phyloP scores from a whole-genome alignment of 2,329 filamentous ascomycete species.

The Neofusicoccum sp. region DNA sequence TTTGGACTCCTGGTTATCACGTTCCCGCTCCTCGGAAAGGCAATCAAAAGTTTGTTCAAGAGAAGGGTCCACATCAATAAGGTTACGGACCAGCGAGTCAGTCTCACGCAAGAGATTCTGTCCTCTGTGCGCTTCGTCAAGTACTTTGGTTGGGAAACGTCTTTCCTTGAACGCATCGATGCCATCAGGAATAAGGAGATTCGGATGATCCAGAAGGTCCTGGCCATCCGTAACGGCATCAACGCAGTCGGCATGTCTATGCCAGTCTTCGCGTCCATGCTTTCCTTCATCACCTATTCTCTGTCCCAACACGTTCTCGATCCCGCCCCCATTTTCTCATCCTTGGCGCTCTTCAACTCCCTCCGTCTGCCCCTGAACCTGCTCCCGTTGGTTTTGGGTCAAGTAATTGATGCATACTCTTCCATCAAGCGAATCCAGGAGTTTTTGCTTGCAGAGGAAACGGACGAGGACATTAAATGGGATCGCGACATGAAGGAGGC shows the following conservation, averaged over 20 bases:
- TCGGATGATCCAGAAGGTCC: conserved; percentile 76
- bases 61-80: conserved; percentile 85
- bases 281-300: conserved; percentile 83
- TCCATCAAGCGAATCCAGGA: conserved; percentile 85
- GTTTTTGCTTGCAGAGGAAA: conserved; percentile 84
- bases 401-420: conserved; percentile 85
- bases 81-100: conserved; percentile 88
- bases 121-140: conserved; percentile 94
- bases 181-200: conserved; percentile 78
- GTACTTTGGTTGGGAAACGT: conserved; percentile 92
- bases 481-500: conserved; percentile 56
- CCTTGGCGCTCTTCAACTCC: conserved; percentile 89
- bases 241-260: conserved; percentile 82
- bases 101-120: conserved; percentile 88
- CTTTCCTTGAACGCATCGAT: conserved; percentile 76
- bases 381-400: conserved; percentile 83
- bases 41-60: conserved; percentile 75
- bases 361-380: conserved; percentile 88
- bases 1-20: conserved; percentile 80
- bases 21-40: conserved; percentile 74
- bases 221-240: conserved; percentile 83
- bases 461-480: conserved; percentile 68
- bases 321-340: conserved; percentile 86
- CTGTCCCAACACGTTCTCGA: conserved; percentile 67
- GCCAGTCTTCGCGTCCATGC: conserved; percentile 92